Conservation (phyloP, 2,329 filamentous ascomycete genomes). For the Annulohypoxylon truncatum region DNA sequence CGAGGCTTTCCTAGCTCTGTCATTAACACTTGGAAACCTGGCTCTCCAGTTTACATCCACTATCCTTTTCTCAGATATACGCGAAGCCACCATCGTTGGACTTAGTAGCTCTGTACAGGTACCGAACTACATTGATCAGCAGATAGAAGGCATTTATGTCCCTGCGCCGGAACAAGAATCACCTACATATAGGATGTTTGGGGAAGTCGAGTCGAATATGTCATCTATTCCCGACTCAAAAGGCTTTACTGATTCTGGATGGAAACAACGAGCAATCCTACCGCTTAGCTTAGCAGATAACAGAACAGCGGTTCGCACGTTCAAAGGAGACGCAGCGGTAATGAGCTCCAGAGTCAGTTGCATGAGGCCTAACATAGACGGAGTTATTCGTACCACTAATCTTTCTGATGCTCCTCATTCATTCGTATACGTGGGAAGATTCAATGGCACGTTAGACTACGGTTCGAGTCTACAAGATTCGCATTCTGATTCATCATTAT, state of each 20-base stretch:
- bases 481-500: background rate
- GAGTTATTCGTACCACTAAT: background rate
- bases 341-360: background rate
- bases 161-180: background rate
- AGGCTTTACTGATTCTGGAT: slow-evolving; percentile 5
- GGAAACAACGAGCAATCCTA: background rate
- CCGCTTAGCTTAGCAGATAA: background rate
- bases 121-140: background rate
- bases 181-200: background rate
- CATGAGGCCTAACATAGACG: background rate
- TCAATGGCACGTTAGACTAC: background rate
- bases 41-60: slow-evolving; percentile 8
- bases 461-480: background rate
- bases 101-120: background rate
- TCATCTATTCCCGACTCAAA: background rate
- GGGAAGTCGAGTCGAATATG: background rate
- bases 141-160: background rate
- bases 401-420: background rate
- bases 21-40: background rate
- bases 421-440: background rate
- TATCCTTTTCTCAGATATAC: slow-evolving; percentile 7
- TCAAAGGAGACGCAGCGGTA: background rate
- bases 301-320: background rate
- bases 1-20: background rate
- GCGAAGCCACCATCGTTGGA: background rate